Conservation (phyloP, 306 rosid genomes). For the Parietaria judaica region DNA sequence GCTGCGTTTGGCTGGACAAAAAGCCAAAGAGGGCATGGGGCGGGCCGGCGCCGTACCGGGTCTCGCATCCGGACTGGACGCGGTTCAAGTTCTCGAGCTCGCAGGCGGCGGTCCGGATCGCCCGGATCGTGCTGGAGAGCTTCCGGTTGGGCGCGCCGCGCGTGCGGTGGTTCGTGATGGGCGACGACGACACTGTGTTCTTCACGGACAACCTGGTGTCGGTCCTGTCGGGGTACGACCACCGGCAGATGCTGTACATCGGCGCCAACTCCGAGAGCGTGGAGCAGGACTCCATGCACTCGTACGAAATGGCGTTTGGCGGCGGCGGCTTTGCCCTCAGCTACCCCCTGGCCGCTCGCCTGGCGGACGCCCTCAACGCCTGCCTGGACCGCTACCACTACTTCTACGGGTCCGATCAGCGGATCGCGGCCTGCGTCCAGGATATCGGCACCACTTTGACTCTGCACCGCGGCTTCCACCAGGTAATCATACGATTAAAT, state of each 20-base stretch:
- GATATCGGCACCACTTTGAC: slow-evolving; percentile 86
- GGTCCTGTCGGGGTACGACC: slow-evolving; percentile 63
- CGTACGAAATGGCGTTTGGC: slow-evolving; percentile 89
- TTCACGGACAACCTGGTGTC: slow-evolving; percentile 64
- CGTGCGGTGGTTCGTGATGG: slow-evolving; percentile 98
- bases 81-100: slow-evolving; percentile 46
- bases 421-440: slow-evolving; percentile 73
- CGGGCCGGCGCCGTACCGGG: slow-evolving; percentile 35
- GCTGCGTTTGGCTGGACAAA: slow-evolving; percentile 70
- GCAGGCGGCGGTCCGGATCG: slow-evolving; percentile 68
- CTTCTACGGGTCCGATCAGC: slow-evolving; percentile 94
- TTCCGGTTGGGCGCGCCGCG: slow-evolving; percentile 51
- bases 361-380: slow-evolving; percentile 52
- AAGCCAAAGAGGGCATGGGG: slow-evolving; percentile 14
- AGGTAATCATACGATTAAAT: slow-evolving; percentile 34
- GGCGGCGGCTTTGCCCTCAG: slow-evolving; percentile 93
- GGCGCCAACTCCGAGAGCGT: slow-evolving; percentile 95
- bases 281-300: slow-evolving; percentile 71
- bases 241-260: slow-evolving; percentile 54
- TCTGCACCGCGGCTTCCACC: slow-evolving; percentile 69
- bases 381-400: slow-evolving; percentile 62
- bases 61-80: slow-evolving; percentile 47
- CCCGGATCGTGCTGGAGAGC: slow-evolving; percentile 68
- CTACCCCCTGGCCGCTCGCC: slow-evolving; percentile 65
- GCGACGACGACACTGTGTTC: slow-evolving; percentile 89